phyloP scores from a whole-genome alignment of 768 basidiomycete species.

The Lentinula lateritia region DNA sequence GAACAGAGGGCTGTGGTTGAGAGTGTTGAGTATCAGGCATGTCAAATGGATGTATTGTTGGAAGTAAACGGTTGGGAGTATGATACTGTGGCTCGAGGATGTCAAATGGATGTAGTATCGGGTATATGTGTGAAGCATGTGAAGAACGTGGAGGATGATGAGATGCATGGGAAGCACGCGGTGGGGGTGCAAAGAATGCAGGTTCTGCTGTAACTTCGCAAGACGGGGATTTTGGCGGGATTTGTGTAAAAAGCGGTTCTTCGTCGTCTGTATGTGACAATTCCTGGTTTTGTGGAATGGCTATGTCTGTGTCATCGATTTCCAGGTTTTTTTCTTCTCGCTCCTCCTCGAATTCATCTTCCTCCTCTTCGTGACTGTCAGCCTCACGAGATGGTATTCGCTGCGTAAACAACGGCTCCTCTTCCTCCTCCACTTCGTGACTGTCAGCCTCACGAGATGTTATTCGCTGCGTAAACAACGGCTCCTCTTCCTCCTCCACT shows the following conservation, averaged over 20 bases:
- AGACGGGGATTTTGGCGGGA: background rate
- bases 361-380: background rate
- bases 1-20: background rate
- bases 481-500: too few species aligned
- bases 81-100: background rate
- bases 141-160: background rate
- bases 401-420: too few species aligned
- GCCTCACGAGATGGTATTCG: too few species aligned
- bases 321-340: too few species aligned
- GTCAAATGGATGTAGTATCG: background rate
- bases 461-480: too few species aligned
- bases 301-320: background rate
- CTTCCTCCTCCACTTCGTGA: too few species aligned
- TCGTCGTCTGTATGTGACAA: background rate
- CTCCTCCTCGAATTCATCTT: background rate
- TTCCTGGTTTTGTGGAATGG: background rate
- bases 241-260: constrained; percentile 3
- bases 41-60: background rate
- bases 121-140: background rate
- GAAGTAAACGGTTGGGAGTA: background rate
- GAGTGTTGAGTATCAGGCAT: background rate
- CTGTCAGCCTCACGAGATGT: too few species aligned
- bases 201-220: background rate
- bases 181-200: background rate
- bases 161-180: background rate